Evolutionary conservation across 2,329 filamentous ascomycete species (phyloP).

Genomic region (Aspergillus aculeatus): DNA sequence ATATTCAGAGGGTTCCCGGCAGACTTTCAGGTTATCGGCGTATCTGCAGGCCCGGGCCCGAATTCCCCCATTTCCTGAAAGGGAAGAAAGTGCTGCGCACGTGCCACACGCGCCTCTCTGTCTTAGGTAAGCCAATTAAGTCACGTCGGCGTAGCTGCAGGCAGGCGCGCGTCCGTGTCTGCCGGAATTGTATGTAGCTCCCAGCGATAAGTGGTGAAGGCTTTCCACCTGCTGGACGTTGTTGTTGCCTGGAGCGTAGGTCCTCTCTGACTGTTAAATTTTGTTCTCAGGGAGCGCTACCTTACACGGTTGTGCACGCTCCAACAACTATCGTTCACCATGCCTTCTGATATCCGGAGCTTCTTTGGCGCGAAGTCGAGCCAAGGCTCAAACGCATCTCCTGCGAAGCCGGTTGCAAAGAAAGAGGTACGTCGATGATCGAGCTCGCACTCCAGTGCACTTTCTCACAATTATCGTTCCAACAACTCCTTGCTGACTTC

Average conservation of each 20-base stretch:
- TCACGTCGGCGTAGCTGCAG: conserved; percentile 21
- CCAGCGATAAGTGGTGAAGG: neutral
- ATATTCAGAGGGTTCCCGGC: conserved; percentile 3
- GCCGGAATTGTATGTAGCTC: conserved; percentile 3
- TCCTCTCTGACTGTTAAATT: neutral
- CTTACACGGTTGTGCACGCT: conserved; percentile 3
- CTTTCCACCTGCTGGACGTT: neutral
- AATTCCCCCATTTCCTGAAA: conserved; percentile 19
- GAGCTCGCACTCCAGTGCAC: neutral
- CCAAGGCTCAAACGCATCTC: conserved; percentile 52
- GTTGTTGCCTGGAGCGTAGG: neutral
- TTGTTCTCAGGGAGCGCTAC: neutral
- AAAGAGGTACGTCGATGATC: conserved; percentile 41
- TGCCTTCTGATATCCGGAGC: conserved; percentile 83
- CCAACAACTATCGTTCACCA: conserved; percentile 37
- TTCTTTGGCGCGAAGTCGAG: conserved; percentile 82
- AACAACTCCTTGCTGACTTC: neutral
- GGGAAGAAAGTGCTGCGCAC: conserved; percentile 25
- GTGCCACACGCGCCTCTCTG: conserved; percentile 19
- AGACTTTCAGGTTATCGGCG: conserved; percentile 23
- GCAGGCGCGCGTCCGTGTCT: conserved; percentile 29
- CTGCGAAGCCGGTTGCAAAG: conserved; percentile 44
- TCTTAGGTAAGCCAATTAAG: conserved; percentile 28
- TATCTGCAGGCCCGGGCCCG: conserved; percentile 20
- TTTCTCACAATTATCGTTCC: neutral